phyloP scores from a whole-genome alignment of 306 rosid species.

The Medicago ruthenica region DNA sequence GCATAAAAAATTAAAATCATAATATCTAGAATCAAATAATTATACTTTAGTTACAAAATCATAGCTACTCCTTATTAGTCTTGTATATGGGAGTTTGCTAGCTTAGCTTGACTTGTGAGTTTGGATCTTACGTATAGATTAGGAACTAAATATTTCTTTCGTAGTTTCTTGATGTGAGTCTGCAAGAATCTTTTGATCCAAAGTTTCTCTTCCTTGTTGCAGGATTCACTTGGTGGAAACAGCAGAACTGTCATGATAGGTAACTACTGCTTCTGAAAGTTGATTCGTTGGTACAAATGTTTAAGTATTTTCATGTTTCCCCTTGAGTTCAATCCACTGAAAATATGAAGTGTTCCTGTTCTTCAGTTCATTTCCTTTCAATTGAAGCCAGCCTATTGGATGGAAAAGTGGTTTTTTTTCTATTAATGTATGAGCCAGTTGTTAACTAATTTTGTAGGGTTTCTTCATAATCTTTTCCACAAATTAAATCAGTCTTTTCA shows the following conservation, averaged over 20 bases:
- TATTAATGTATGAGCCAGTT: constrained; percentile 25
- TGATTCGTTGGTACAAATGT: constrained; percentile 26
- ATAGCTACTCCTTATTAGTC: background rate
- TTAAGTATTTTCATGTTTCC: constrained; percentile 31
- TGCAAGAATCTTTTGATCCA: constrained; percentile 41
- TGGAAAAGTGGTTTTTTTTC: background rate
- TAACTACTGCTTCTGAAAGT: constrained; percentile 48
- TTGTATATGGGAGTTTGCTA: constrained; percentile 10
- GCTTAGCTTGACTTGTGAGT: background rate
- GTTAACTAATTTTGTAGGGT: constrained; percentile 21
- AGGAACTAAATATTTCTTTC: constrained; percentile 18
- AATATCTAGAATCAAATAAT: too few species aligned
- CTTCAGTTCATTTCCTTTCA: constrained; percentile 37
- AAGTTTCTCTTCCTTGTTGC: constrained; percentile 46
- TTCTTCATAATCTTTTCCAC: constrained; percentile 34
- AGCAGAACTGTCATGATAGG: constrained; percentile 94
- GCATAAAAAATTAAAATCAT: too few species aligned
- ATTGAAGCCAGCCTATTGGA: constrained; percentile 27
- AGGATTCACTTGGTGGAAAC: constrained; percentile 95
- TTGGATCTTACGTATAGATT: constrained; percentile 5
- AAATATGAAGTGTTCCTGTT: constrained; percentile 31
- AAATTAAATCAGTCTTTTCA: constrained; percentile 19
- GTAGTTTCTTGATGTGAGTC: constrained; percentile 36
- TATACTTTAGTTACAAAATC: too few species aligned
- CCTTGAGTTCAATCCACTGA: constrained; percentile 21